Conservation (phyloP, 345 rosid genomes). For the Aurinia saxatilis region DNA sequence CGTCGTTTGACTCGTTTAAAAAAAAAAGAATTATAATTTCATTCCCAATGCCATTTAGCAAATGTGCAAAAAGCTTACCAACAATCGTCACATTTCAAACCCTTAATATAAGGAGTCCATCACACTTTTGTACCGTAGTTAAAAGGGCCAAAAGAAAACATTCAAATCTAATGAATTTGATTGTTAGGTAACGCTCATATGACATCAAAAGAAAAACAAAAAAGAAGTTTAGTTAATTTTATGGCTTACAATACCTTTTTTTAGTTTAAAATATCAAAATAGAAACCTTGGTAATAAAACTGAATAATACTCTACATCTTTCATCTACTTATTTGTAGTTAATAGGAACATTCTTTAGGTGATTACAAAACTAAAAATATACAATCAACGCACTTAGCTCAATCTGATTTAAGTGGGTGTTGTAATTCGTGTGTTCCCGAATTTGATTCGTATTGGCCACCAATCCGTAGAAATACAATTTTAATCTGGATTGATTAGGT, state of each 20-base stretch:
- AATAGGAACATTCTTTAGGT: neutral
- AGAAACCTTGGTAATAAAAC: constrained; percentile 7
- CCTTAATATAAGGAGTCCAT: constrained; percentile 29
- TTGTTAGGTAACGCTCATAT: neutral
- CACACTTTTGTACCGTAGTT: constrained; percentile 18
- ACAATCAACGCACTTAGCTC: too few relatives aligned
- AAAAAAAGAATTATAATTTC: constrained; percentile 9
- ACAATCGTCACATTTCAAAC: constrained; percentile 14
- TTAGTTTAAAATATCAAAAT: neutral
- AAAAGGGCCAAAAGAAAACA: neutral
- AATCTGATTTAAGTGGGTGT: too few relatives aligned
- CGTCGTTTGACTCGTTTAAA: constrained; percentile 13
- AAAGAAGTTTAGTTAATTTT: neutral
- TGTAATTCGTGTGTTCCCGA: too few relatives aligned
- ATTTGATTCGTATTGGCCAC: too few relatives aligned
- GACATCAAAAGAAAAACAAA: neutral
- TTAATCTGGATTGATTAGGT: too few relatives aligned
- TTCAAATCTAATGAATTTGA: neutral
- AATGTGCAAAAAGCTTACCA: constrained; percentile 19
- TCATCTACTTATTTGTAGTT: neutral
- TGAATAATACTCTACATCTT: neutral
- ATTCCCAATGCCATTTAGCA: constrained; percentile 32
- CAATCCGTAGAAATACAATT: too few relatives aligned
- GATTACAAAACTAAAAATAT: too few relatives aligned
- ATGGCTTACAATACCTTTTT: neutral